Conservation (phyloP, 257 asterid species). For the Solanum arcanum region DNA sequence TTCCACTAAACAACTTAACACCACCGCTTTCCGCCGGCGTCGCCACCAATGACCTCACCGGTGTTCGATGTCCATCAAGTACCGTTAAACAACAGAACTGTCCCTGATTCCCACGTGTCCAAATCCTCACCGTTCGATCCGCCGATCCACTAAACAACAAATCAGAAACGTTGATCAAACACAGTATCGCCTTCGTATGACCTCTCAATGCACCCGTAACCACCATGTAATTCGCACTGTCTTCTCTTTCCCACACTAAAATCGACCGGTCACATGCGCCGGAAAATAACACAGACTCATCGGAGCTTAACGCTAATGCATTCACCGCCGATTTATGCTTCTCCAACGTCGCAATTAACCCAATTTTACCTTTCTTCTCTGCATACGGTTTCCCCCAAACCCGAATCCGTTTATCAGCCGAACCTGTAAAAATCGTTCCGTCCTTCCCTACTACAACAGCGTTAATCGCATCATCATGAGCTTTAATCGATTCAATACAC, state of each 20-base stretch:
- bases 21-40: constrained; percentile 2
- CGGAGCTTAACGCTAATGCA: constrained; percentile 44
- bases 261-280: constrained; percentile 82
- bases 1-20: constrained; percentile 69
- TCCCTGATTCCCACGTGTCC: constrained; percentile 51
- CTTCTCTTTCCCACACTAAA: constrained; percentile 91
- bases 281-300: constrained; percentile 67
- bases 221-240: constrained; percentile 69
- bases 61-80: constrained; percentile 58
- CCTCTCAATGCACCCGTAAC: constrained; percentile 76
- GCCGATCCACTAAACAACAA: constrained; percentile 75
- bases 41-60: constrained; percentile 68
- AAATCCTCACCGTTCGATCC: constrained; percentile 79
- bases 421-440: constrained; percentile 62
- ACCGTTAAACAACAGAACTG: constrained; percentile 55
- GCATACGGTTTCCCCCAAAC: constrained; percentile 49
- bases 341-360: constrained; percentile 42
- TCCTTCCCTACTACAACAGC: constrained; percentile 35
- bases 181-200: constrained; percentile 53
- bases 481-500: constrained; percentile 49
- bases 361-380: constrained; percentile 9
- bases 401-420: constrained; percentile 57
- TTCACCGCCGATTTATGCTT: constrained; percentile 81
- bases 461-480: constrained; percentile 88
- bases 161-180: constrained; percentile 43